Evolutionary conservation across 2,329 filamentous ascomycete species (phyloP).

Genomic region (Grosmannia serpens): DNA sequence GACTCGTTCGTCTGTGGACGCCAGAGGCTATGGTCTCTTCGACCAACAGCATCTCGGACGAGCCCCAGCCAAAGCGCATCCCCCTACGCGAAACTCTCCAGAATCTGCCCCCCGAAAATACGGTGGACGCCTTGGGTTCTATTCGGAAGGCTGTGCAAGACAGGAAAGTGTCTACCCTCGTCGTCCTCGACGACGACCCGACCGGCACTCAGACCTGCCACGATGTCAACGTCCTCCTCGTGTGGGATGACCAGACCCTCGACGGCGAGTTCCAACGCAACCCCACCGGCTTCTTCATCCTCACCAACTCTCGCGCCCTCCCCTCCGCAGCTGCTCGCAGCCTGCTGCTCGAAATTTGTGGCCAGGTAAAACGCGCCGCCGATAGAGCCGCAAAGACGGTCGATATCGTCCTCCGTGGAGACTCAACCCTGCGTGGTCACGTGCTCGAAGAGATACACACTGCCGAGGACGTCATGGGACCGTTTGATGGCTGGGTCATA

Average conservation of each 20-base stretch:
- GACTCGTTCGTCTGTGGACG: conserved; percentile 22
- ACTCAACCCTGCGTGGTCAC: conserved; percentile 66
- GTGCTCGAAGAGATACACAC: conserved; percentile 81
- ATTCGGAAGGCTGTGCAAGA: neutral
- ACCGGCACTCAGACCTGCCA: conserved; percentile 53
- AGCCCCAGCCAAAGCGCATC: neutral
- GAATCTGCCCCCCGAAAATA: neutral
- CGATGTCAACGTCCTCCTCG: conserved; percentile 41
- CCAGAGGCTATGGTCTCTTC: too few relatives aligned
- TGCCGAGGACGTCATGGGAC: conserved; percentile 35
- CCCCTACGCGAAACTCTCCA: neutral
- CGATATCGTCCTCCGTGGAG: conserved; percentile 44
- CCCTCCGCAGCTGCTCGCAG: conserved; percentile 32
- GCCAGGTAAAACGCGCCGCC: conserved; percentile 34
- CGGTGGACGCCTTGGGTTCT: neutral
- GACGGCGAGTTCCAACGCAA: conserved; percentile 29
- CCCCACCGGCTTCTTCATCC: conserved; percentile 43
- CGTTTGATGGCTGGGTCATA: conserved; percentile 40
- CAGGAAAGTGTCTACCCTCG: conserved; percentile 20
- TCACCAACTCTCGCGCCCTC: conserved; percentile 47
- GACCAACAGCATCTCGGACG: neutral
- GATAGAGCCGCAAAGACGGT: conserved; percentile 23
- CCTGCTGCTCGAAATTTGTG: conserved; percentile 39
- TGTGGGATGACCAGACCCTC: conserved; percentile 36
- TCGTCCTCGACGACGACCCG: conserved; percentile 42